Base-by-base conservation (phyloP, 2,329 filamentous ascomycete species). In the Uncinocarpus reesii region DNA sequence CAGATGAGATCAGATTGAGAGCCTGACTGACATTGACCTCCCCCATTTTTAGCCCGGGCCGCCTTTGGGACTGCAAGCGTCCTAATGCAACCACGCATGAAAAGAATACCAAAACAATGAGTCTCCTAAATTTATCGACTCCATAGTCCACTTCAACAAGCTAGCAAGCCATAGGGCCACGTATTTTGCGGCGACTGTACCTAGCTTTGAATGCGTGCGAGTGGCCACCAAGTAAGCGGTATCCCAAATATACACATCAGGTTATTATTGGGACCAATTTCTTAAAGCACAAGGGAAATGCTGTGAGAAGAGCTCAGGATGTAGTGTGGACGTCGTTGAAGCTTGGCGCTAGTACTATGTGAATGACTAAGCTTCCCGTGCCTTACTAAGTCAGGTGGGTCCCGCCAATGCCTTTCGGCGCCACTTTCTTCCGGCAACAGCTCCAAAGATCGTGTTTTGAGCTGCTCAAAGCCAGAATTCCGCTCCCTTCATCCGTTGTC, bases 11-110 rank as follows among this genome's bases (percentile, higher is more conserved):
- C 50, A 63, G 60, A 51, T 63, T 65, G 47, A 73, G 59, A 13
- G 67, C 67, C 52, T 63, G 61, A 41, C 65, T 62, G 40, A 72
- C 56, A 46, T 61, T 69, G 43, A 70, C 60, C 54, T 72, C 65
- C 42, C 58, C 64, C 69, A 71, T 71, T 15, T n/a, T 21, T 40
- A 16, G 7, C 24, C 16, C 2, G 10, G 6, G 1, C 29, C 15
- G 2, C 5, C 26, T 8, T 38, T 15, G 38, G 10, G n/a, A 24
- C 13, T 7, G 28, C 21, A 36, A 11, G 18, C 23, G 26, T 23
- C 16, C 28, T 23, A 43, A 4, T 34, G 18, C 5, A 36, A 10
- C 11, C 18, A 29, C 31, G 21, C 43, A 46, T 46, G 34, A 15
- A 37, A 38, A 10, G 15, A 7, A n/a, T 7, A n/a, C 21, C 18